phyloP scores from a whole-genome alignment of 768 basidiomycete genomes.

The Leccinellum luteum region DNA sequence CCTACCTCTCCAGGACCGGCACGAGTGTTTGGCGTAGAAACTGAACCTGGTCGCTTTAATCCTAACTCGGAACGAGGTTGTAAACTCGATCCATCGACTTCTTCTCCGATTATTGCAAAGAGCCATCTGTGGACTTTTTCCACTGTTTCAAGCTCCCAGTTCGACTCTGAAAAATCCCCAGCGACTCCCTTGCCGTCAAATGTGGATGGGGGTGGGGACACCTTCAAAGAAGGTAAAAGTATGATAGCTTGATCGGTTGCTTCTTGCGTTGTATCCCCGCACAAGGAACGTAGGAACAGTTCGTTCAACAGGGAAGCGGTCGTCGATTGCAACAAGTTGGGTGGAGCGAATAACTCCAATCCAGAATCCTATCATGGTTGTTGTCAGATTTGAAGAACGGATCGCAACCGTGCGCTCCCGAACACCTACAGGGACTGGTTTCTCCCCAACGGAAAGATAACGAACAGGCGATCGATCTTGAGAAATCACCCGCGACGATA shows the following conservation, averaged over 20 bases:
- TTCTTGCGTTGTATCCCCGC: background rate
- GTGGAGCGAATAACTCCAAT: constrained; percentile 45
- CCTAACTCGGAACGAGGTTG: constrained; percentile 10
- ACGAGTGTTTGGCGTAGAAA: constrained; percentile 9
- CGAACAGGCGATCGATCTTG: constrained; percentile 49
- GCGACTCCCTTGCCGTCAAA: constrained; percentile 32
- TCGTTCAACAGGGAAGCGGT: constrained; percentile 49
- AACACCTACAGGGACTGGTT: constrained; percentile 8
- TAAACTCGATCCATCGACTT: constrained; percentile 6
- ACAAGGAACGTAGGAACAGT: constrained; percentile 13
- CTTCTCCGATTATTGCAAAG: constrained; percentile 33
- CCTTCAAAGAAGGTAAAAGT: constrained; percentile 48
- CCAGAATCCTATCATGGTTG: constrained; percentile 28
- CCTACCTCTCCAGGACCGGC: constrained; percentile 33
- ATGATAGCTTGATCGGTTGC: constrained; percentile 25
- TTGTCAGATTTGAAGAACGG: background rate
- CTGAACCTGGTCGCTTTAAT: background rate
- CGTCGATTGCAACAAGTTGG: constrained; percentile 55
- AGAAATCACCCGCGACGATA: constrained; percentile 33
- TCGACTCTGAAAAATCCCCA: constrained; percentile 26
- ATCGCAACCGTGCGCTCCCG: background rate
- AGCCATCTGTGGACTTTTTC: constrained; percentile 36
- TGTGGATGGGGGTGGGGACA: constrained; percentile 39
- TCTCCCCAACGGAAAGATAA: constrained; percentile 40
- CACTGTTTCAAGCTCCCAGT: constrained; percentile 32